Percentiles rank a stretch among this genome's conserved stretches.
Conservation (phyloP, 148 eudicot species). For the Heliosperma pusillum region DNA sequence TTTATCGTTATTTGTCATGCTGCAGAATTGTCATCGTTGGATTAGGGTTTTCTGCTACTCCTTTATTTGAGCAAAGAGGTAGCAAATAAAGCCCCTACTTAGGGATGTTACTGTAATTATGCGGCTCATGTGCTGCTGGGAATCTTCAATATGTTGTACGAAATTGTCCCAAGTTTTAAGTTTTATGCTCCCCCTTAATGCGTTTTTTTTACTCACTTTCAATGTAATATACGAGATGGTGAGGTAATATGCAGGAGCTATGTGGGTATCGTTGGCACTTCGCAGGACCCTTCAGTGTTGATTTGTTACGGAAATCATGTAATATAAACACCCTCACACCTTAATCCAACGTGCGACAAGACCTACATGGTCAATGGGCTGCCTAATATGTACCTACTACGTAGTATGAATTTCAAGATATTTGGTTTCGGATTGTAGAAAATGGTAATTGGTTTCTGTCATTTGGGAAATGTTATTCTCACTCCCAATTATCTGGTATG, state of each 20-base stretch:
- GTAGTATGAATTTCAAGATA: neutral
- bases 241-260: too few species aligned
- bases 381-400: too few species aligned
- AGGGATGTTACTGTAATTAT: slow-evolving; percentile 5
- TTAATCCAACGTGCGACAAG: too few species aligned
- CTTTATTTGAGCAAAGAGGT: neutral
- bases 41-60: neutral
- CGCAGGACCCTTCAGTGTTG: too few species aligned
- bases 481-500: too few species aligned
- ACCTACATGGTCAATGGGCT: too few species aligned
- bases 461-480: too few species aligned
- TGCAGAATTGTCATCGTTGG: neutral
- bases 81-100: slow-evolving; percentile 15
- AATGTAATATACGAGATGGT: too few species aligned
- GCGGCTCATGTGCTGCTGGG: neutral
- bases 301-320: too few species aligned
- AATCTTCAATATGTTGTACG: neutral
- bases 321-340: too few species aligned
- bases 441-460: too few species aligned
- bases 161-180: neutral
- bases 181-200: neutral
- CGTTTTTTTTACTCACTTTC: neutral
- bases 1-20: neutral
- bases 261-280: too few species aligned
- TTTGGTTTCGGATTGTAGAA: neutral